A percentile compares a stretch with the other conserved stretches of the same genome.
These are phyloP conservation scores for Astrothelium macrocarpum DNA, from an alignment of 495 filamentous ascomycete genomes.

Conservation along the genomic window DNA sequence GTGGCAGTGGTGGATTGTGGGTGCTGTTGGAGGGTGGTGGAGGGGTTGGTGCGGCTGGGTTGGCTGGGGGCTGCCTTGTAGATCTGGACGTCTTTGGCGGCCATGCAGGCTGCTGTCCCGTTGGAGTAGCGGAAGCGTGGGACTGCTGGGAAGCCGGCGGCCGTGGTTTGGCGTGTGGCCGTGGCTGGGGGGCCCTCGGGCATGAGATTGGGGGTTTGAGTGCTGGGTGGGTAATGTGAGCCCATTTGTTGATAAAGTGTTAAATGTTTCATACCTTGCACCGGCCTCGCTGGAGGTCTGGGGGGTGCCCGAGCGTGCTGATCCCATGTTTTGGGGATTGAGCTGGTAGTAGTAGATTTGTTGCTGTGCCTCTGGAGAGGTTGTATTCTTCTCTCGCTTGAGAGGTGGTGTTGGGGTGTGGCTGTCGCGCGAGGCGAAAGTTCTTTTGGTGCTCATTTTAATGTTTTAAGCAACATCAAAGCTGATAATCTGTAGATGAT, in stretches of 20 bases:
- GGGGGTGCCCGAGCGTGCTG: neutral
- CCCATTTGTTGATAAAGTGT: neutral
- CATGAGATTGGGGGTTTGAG: neutral
- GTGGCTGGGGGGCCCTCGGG: neutral
- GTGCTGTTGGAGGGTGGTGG: neutral
- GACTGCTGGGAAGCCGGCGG: neutral
- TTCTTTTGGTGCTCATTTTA: neutral
- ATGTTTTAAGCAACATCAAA: neutral
- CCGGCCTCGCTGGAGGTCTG: neutral
- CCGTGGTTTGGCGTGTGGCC: neutral
- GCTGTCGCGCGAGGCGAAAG: neutral
- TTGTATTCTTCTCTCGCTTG: neutral
- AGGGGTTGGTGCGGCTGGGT: neutral
- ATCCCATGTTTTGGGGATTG: neutral
- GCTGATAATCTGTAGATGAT: too few species aligned
- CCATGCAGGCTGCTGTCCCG: neutral
- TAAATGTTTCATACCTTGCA: neutral
- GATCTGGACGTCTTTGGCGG: neutral
- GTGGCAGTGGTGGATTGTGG: neutral
- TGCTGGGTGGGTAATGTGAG: neutral
- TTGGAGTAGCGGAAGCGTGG: neutral
- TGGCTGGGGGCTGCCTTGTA: neutral
- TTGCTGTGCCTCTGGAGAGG: neutral
- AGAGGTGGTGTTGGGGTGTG: neutral
- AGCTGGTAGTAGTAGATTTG: neutral